A percentile compares a stretch with the other conserved stretches of the same genome.
Evolutionary conservation across 306 rosid genomes (phyloP).

Genomic region (Vigna angularis): DNA sequence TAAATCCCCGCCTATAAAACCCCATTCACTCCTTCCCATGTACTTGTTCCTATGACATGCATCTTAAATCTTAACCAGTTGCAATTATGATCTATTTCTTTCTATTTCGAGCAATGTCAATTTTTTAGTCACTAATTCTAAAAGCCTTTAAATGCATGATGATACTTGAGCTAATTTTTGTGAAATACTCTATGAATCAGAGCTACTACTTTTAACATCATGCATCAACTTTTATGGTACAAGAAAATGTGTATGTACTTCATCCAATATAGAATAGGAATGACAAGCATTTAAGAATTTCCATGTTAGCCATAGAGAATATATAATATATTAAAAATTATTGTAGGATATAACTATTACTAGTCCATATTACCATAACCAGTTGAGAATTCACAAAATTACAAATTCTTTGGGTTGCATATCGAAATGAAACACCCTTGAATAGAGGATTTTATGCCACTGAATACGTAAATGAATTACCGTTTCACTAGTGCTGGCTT

Average conservation of each 20-base stretch:
- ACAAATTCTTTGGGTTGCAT: background rate
- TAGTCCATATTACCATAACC: background rate
- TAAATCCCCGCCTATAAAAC: background rate
- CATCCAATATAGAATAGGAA: background rate
- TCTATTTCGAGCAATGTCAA: background rate
- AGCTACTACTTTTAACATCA: conserved; percentile 1
- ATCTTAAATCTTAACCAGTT: background rate
- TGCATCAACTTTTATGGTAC: background rate
- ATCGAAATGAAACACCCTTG: background rate
- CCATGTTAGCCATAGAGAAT: background rate
- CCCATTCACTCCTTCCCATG: background rate
- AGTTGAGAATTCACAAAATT: background rate
- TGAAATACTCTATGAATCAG: background rate
- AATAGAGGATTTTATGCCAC: background rate
- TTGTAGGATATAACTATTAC: background rate
- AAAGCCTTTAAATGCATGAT: conserved; percentile 10
- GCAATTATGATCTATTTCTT: background rate
- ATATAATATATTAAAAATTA: background rate
- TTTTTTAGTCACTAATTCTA: background rate
- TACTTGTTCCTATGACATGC: background rate
- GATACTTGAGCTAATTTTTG: background rate
- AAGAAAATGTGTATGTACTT: background rate
- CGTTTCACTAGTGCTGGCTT: background rate
- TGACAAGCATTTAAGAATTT: background rate
- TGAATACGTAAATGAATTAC: background rate